Base-by-base conservation (phyloP, 2,329 filamentous ascomycete species). In the Alternaria metachromatica region DNA sequence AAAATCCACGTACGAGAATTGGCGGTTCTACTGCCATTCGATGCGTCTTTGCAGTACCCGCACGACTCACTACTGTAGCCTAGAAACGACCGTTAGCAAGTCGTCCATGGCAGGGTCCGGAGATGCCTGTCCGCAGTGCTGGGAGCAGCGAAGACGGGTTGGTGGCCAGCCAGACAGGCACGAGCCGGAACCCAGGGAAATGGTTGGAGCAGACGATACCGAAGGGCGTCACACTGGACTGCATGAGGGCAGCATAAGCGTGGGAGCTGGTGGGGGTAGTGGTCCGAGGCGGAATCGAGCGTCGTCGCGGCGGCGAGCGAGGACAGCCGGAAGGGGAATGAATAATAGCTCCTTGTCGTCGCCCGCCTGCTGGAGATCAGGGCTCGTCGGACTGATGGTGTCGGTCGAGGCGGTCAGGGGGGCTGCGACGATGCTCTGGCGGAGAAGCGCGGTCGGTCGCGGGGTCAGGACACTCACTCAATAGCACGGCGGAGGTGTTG, bases 31-130 rank as follows among this genome's bases (percentile, higher is more conserved):
- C 79, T 78, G 82, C 82, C 83, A 77, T 80, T 79, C 49, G 81
- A 74, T 67, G 78, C 76, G 66, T 79, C 74, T 79, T 84, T 85
- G 80, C 84, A 85, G 73, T 85, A 85, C 58, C 84, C 84, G 73
- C 84, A 85, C 63, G 82, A 81, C 69, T 83, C 80, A 63, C 76
- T 77, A 68, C 83, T 81, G 74, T 85, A 85, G 73, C 83, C 84
- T 85, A 61, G 54, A 65, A 57, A 57, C 58, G 57, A 65, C 56
- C 56, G 74, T 78, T 68, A 76, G 71, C 70, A 57, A 11, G 41
- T 13, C 25, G 46, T 28, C 18, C 21, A 44, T 18, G 20, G 41
- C 55, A 62, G 46, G 63, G 61, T 59, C 49, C 61, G 59, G 61
- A 37, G n/a, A 63, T 55, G 64, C 30, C 18, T 20, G 49, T n/a